Base-by-base conservation (phyloP, 2,329 filamentous ascomycete species). In the Colletotrichum liriopes region DNA sequence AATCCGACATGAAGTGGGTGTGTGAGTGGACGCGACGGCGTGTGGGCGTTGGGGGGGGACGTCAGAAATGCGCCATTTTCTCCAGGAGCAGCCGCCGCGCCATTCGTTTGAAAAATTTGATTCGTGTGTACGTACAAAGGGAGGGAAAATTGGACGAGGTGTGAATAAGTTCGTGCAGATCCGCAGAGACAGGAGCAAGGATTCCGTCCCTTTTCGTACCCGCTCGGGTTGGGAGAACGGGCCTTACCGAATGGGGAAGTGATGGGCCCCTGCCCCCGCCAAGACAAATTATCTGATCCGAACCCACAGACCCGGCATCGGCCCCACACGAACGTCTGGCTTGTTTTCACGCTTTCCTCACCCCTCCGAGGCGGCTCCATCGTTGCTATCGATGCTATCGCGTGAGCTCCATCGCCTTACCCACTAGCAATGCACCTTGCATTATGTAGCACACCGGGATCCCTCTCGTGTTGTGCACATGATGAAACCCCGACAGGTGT, bases 201-300 rank as follows among this genome's bases (percentile, higher is more conserved):
- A 60, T 58, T 67, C 51, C 43, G 20, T 61, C 12, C 26, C 11
- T 35, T 39, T 39, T 26, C n/a, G 56, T 51, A 62, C 68, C 47
- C 52, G 37, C 16, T 37, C n/a, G 41, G n/a, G 29, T 32, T 11
- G 41, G 32, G 29, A 18, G 18, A 14, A 29, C 35, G 18, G 12
- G 39, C 54, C 45, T 64, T 60, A 55, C 64, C 37, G 16, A 23
- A 67, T 64, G 29, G 55, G 71, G 66, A 64, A 67, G 35, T 47
- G 39, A 63, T 70, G 18, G 7, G n/a, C 60, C 59, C 20, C 20
- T 1, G 29, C 12, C 26, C 26, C 56, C 56, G 71, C 71, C 73
- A 74, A 74, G 73, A 74, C 63, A 68, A 68, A 66, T 74, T 74
- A 74, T 74, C 73, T 74, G 73, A 74, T 74, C 73, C 67, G 71